A percentile compares a stretch with the other conserved stretches of the same genome.
phyloP scores from a whole-genome alignment of 78 protist species.

The Protostelium mycophagum region DNA sequence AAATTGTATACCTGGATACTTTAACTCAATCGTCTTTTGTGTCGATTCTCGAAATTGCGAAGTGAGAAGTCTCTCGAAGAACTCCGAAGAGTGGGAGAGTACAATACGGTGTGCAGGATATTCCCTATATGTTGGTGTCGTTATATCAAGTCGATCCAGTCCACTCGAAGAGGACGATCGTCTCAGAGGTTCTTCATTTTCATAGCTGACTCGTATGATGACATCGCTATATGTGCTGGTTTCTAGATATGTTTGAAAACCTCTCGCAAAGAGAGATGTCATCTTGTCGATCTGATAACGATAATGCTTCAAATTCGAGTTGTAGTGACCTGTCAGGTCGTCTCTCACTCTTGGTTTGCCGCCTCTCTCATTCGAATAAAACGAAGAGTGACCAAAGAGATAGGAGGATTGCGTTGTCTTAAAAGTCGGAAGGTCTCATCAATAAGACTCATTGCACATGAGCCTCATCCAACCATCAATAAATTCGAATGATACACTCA shows the following conservation, averaged over 20 bases:
- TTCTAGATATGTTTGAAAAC: not conserved
- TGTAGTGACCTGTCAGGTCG: no score
- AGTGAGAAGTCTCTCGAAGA: not conserved
- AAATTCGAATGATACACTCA: no score
- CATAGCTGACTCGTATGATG: not conserved
- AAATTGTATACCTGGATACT: not conserved
- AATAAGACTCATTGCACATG: no score
- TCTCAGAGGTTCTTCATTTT: not conserved
- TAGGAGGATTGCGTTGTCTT: no score
- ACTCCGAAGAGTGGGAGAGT: not conserved
- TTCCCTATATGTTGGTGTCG: not conserved
- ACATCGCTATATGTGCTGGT: not conserved
- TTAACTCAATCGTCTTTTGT: not conserved
- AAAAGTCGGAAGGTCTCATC: no score
- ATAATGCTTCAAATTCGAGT: no score
- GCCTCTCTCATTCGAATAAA: no score
- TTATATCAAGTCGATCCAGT: not conserved
- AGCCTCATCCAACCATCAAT: no score
- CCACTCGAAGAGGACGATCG: not conserved
- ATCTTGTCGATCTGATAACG: no score
- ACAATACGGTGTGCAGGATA: not conserved
- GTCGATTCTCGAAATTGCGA: not conserved
- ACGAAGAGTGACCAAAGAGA: no score
- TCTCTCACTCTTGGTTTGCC: no score
- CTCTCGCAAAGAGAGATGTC: not conserved